Evolutionary conservation across 75 land plant genomes (phyloP), one percentile per base, ranked within the genome.

Genomic region (Pinus tabuliformis): DNA sequence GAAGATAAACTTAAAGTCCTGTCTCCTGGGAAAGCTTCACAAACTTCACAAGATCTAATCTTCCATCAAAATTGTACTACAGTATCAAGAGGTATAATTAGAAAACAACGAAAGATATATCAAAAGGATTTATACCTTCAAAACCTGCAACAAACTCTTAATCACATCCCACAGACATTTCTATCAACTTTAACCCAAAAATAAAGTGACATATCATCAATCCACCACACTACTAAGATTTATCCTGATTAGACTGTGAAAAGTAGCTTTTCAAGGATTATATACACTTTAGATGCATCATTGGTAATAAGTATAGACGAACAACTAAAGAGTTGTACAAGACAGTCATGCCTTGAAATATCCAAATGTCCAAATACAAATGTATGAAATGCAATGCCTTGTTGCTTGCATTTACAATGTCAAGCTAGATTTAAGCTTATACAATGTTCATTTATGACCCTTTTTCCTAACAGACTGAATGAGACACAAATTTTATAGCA

Each of bases 61-160:
- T 89, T 33, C 86, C 98, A 72, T 81, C 88, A 81, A 93, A 95
- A 77, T 94, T 82, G 72, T 88, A 96, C 94, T 96, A 63, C 77
- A 80, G 62, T 58, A 22, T 36, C 73, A 37, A 20, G 68, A 16
- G 1, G 16, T 1, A 64, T 16, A 64, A 64, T 1, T 64, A 70
- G 14, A 15, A 30, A 30, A 36, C 17, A 66, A 42, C 21, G 20
- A 66, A 65, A 18, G 14, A 16, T 17, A 30, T 63, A 66, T 39
- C 26, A 8, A 11, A 24, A 7, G 30, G 6, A 3, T 20, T 36
- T 68, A 12, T 39, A 33, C 12, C n/a, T 68, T n/a, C 20, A 9
- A 42, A 68, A 7, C n/a, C n/a, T 8, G 22, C 11, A 39, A 11
- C 71, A 68, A 8, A 72, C 30, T 54, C 13, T 72, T 6, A 56